Evolutionary conservation across 306 rosid species (phyloP).

Genomic region (Canavalia gladiata): DNA sequence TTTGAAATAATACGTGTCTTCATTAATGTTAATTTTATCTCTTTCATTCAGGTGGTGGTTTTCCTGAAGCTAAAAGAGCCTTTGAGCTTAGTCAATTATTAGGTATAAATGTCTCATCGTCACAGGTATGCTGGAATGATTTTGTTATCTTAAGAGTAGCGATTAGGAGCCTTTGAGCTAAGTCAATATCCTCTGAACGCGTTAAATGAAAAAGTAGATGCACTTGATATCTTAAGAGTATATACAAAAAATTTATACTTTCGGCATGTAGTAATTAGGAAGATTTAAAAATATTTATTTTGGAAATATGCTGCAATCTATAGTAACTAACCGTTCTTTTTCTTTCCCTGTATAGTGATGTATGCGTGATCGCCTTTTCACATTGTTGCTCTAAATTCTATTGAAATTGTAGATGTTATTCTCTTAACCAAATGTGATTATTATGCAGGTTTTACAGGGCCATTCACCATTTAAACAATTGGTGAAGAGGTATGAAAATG

Average conservation of each 20-base stretch:
- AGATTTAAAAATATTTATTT: background rate
- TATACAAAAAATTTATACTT: background rate
- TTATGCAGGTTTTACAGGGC: constrained; percentile 85
- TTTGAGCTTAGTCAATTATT: constrained; percentile 71
- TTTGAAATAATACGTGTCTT: background rate
- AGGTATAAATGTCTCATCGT: constrained; percentile 70
- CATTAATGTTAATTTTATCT: constrained; percentile 1
- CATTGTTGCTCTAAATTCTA: constrained; percentile 13
- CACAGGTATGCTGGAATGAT: constrained; percentile 63
- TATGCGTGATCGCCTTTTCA: constrained; percentile 5
- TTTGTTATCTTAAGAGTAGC: background rate
- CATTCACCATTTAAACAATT: constrained; percentile 89
- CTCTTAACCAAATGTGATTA: constrained; percentile 14
- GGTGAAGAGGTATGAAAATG: constrained; percentile 68
- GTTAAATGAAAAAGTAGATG: background rate
- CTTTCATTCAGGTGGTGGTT: constrained; percentile 77
- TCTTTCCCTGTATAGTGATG: background rate
- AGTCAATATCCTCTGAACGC: background rate
- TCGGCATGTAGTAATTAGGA: constrained; percentile 1
- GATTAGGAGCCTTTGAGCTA: too few relatives aligned
- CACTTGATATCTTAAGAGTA: background rate
- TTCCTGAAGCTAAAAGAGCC: constrained; percentile 89
- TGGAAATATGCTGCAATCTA: constrained; percentile 12
- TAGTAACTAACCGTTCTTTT: constrained; percentile 16
- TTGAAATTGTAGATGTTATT: constrained; percentile 12